Conservation (phyloP, 192 early-diverging fungal species). For the Linnemannia elongata region DNA sequence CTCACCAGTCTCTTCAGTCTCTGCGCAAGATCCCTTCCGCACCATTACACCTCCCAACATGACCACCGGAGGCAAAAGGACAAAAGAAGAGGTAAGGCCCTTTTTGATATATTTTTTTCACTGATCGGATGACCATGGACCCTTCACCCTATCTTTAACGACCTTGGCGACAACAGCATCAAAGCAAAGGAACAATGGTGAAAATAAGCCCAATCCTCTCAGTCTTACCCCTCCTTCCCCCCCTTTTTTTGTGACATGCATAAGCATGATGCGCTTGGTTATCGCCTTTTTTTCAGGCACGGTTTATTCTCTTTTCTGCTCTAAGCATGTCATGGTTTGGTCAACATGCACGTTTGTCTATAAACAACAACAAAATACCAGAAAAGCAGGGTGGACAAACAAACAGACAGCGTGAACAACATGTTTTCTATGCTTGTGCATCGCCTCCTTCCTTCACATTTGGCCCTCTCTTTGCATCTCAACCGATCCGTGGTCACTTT, state of each 20-base stretch:
- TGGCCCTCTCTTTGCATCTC: neutral
- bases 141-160: constrained; percentile 1
- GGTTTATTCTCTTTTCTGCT: neutral
- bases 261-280: neutral
- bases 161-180: neutral
- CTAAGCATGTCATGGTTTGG: neutral
- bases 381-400: neutral
- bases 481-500: neutral
- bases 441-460: neutral
- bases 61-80: constrained; percentile 10
- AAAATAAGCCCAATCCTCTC: neutral
- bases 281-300: constrained; percentile 1
- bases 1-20: constrained; percentile 9
- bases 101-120: neutral
- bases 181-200: neutral
- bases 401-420: neutral
- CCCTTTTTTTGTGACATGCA: neutral
- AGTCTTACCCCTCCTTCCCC: neutral
- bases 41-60: constrained; percentile 1
- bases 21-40: constrained; percentile 6
- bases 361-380: neutral
- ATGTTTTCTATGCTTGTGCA: neutral
- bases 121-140: constrained; percentile 12
- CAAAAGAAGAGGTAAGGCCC: constrained; percentile 18
- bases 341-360: neutral